These are phyloP conservation scores for Talaromyces sp. DNA, from an alignment of 2,329 filamentous ascomycete genomes.

Conservation along the genomic window DNA sequence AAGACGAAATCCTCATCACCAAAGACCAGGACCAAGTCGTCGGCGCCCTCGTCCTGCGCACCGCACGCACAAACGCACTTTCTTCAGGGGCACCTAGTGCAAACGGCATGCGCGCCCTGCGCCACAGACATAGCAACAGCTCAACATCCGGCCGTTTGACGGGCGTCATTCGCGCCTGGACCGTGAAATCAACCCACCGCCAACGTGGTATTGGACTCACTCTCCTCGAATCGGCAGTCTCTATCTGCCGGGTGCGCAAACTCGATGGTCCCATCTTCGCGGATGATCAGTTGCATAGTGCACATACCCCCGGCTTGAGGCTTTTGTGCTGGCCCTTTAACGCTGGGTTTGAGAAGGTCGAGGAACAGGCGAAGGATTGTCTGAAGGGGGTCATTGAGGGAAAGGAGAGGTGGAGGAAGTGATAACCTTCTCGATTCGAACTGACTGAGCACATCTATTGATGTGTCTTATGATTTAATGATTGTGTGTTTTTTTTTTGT, in stretches of 20 bases:
- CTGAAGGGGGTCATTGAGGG: slow-evolving; percentile 25
- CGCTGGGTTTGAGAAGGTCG: slow-evolving; percentile 56
- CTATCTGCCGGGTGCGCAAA: slow-evolving; percentile 64
- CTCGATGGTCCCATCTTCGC: slow-evolving; percentile 70
- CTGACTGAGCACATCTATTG: background rate
- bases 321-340: slow-evolving; percentile 64
- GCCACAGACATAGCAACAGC: slow-evolving; percentile 22
- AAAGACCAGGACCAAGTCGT: slow-evolving; percentile 68
- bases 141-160: slow-evolving; percentile 17
- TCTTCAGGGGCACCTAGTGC: slow-evolving; percentile 22
- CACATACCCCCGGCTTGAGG: slow-evolving; percentile 69
- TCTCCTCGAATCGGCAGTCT: slow-evolving; percentile 70
- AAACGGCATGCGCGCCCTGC: slow-evolving; percentile 21
- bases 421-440: background rate
- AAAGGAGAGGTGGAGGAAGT: slow-evolving; percentile 14
- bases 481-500: background rate
- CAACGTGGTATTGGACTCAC: slow-evolving; percentile 68
- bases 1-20: slow-evolving; percentile 65
- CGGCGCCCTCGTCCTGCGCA: slow-evolving; percentile 62
- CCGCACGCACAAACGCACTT: slow-evolving; percentile 22
- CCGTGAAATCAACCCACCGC: slow-evolving; percentile 65
- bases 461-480: slow-evolving; percentile 5
- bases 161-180: slow-evolving; percentile 72
- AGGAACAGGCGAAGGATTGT: slow-evolving; percentile 52
- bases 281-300: slow-evolving; percentile 43